These are phyloP conservation scores for Mycena sp. DNA, from an alignment of 1,284 basidiomycete genomes.

Conservation along the genomic window DNA sequence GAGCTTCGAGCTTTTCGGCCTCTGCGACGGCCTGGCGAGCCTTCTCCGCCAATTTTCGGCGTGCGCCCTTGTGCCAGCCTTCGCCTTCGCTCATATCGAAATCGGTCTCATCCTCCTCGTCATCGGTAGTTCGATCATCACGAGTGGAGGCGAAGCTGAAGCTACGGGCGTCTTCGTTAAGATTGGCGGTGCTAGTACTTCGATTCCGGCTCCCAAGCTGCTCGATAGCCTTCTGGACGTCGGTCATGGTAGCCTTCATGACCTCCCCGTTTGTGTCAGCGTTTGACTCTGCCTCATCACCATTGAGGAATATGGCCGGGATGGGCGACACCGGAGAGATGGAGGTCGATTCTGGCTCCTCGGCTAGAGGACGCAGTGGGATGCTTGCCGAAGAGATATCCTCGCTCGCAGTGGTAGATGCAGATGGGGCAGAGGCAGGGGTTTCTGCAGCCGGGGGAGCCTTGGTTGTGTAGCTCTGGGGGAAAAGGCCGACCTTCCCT, in stretches of 20 bases:
- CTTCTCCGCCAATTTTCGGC: slow-evolving; percentile 79
- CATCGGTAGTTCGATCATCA: slow-evolving; percentile 51
- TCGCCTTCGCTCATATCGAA: slow-evolving; percentile 56
- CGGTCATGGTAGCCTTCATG: slow-evolving; percentile 88
- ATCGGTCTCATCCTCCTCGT: slow-evolving; percentile 66
- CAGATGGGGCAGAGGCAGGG: slow-evolving; percentile 28
- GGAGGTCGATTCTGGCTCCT: slow-evolving; percentile 28
- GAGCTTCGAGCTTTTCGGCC: slow-evolving; percentile 58
- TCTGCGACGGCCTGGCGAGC: slow-evolving; percentile 72
- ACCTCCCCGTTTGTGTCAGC: slow-evolving; percentile 59
- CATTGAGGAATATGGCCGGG: slow-evolving; percentile 47
- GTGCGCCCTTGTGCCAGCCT: slow-evolving; percentile 71
- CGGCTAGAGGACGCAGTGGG: slow-evolving; percentile 17
- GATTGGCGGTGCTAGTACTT: slow-evolving; percentile 46
- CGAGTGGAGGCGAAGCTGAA: slow-evolving; percentile 78
- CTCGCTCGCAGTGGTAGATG: slow-evolving; percentile 40
- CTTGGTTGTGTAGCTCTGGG: slow-evolving; percentile 87
- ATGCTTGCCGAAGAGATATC: no score
- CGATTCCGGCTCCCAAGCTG: slow-evolving; percentile 62
- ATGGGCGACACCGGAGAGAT: slow-evolving; percentile 44
- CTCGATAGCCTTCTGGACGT: slow-evolving; percentile 88
- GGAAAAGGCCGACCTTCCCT: slow-evolving; percentile 91
- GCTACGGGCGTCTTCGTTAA: slow-evolving; percentile 65
- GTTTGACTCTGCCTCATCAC: slow-evolving; percentile 40
- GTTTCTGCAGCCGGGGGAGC: slow-evolving; percentile 40